Percentiles rank a stretch among this genome's conserved stretches.
Conservation (phyloP, 2,329 filamentous ascomycete genomes). For the Pseudocercospora macadamiae region DNA sequence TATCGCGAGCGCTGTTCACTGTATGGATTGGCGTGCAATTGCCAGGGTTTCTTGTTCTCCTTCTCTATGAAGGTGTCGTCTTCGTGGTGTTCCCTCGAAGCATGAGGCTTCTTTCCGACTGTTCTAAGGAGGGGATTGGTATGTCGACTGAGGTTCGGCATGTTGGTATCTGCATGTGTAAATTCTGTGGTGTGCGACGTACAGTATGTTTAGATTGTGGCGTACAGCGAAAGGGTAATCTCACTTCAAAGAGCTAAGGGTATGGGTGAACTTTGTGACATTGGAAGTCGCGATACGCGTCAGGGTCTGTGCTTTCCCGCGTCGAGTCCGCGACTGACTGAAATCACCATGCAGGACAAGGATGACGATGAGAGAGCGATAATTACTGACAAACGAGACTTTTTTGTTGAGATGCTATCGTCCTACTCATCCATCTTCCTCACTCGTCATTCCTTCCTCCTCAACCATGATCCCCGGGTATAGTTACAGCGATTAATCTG, state of each 20-base stretch:
- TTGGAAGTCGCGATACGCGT: neutral
- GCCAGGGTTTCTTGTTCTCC: too few species aligned
- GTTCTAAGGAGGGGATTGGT: conserved; percentile 33
- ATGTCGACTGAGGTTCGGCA: conserved; percentile 11
- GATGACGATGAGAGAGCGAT: neutral
- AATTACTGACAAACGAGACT: neutral
- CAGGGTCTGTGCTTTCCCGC: neutral
- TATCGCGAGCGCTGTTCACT: neutral
- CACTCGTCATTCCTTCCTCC: neutral
- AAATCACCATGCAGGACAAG: neutral
- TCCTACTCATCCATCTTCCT: conserved; percentile 1
- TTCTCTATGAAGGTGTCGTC: conserved; percentile 16
- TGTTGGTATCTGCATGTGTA: neutral
- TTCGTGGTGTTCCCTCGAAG: conserved; percentile 42
- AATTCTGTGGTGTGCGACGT: neutral
- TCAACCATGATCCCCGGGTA: conserved; percentile 6
- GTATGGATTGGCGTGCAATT: too few species aligned
- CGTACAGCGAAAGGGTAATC: neutral
- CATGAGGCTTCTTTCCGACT: conserved; percentile 41
- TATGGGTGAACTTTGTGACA: too few species aligned
- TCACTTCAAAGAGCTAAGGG: too few species aligned
- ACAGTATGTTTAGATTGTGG: neutral
- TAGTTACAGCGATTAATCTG: conserved; percentile 25
- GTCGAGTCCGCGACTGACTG: neutral
- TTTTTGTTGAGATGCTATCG: neutral